These are phyloP conservation scores for Microstroma glucosiphilum DNA, from an alignment of 1,284 basidiomycete genomes.

Conservation along the genomic window DNA sequence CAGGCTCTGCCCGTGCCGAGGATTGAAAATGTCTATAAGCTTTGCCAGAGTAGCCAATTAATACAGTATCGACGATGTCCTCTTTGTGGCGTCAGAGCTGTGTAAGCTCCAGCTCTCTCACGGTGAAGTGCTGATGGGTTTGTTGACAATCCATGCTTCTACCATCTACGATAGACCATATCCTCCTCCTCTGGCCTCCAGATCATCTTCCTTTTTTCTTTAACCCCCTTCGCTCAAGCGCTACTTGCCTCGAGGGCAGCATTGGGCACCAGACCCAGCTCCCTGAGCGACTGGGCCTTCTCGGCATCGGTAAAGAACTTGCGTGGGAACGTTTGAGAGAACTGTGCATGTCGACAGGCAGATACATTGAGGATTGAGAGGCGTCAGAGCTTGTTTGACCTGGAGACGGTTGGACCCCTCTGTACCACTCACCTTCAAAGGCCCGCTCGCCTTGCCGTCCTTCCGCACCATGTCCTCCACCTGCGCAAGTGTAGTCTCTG, in stretches of 20 bases:
- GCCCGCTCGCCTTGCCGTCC: conserved; percentile 33
- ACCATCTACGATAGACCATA: too few relatives aligned
- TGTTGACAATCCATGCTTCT: too few relatives aligned
- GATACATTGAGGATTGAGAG: not conserved
- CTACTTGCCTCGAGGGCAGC: conserved; percentile 40
- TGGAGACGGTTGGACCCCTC: not conserved
- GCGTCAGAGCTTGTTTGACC: not conserved
- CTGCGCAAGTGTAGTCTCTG: conserved; percentile 33
- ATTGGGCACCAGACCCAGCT: conserved; percentile 46
- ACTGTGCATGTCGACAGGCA: conserved; percentile 19
- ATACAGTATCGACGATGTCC: too few relatives aligned
- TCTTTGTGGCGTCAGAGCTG: too few relatives aligned
- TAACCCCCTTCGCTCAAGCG: too few relatives aligned
- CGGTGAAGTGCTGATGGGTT: too few relatives aligned
- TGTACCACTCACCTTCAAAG: conserved; percentile 30
- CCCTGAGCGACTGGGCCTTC: conserved; percentile 33
- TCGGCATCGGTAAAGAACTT: conserved; percentile 40
- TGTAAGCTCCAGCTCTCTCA: too few relatives aligned
- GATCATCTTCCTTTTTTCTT: too few relatives aligned
- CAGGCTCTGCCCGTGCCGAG: too few relatives aligned
- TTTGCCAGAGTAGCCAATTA: too few relatives aligned
- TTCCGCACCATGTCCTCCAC: conserved; percentile 28
- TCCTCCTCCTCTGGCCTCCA: too few relatives aligned
- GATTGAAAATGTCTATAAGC: too few relatives aligned
- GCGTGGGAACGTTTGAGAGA: conserved; percentile 46